A percentile compares a stretch with the other conserved stretches of the same genome.
These are phyloP conservation scores for Limnomonas spitsbergensis DNA, from an alignment of 139 green algal genomes.

Conservation along the genomic window DNA sequence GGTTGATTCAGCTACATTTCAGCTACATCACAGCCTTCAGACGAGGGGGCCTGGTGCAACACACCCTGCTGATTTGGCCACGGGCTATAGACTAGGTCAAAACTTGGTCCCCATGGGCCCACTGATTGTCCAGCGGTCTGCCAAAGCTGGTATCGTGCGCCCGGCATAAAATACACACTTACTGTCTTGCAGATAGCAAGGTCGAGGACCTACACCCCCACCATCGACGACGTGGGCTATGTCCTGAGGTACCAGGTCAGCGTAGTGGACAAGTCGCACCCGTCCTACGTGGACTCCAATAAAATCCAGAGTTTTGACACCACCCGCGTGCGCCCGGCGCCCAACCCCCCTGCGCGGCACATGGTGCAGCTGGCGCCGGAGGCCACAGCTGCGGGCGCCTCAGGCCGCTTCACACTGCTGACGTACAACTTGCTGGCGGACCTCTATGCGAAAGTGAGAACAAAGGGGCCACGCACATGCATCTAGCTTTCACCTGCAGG, in stretches of 20 bases:
- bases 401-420: constrained; percentile 83
- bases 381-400: constrained; percentile 20
- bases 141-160: too few species aligned
- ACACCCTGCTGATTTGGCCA: too few species aligned
- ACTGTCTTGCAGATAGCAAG: constrained; percentile 60
- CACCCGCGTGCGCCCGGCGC: constrained; percentile 72
- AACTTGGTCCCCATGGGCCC: too few species aligned
- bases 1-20: too few species aligned
- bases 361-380: constrained; percentile 68
- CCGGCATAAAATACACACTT: too few species aligned
- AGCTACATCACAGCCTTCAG: too few species aligned
- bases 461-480: neutral
- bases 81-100: neutral
- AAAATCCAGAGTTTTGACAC: constrained; percentile 55
- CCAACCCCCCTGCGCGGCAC: constrained; percentile 60
- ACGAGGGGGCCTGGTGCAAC: too few species aligned
- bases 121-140: neutral
- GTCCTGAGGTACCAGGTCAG: constrained; percentile 84
- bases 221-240: constrained; percentile 82
- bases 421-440: constrained; percentile 97
- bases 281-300: constrained; percentile 33
- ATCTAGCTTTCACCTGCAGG: neutral
- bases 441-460: constrained; percentile 87
- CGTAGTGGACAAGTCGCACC: constrained; percentile 36
- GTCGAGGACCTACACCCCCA: constrained; percentile 71